Evolutionary conservation across 2,329 filamentous ascomycete genomes (phyloP), one percentile per base, ranked within the genome.

Genomic region (Venturia nashicola): DNA sequence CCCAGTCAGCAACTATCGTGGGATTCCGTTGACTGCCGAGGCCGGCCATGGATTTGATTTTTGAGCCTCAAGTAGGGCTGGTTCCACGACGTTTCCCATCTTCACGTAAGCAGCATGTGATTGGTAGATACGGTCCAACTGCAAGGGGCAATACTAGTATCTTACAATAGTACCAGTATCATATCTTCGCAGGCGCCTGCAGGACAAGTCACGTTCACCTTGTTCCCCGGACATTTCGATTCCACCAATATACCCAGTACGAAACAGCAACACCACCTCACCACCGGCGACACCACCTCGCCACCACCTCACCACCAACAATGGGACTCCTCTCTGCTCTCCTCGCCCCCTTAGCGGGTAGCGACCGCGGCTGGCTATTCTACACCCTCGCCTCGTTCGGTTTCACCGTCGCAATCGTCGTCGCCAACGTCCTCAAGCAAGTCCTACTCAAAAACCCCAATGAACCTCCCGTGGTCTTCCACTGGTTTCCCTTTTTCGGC

Each of bases 391-490:
- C 46, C 16, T 57, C 36, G 7, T 11, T 42, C 18, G 36, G 12
- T 9, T 63, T 63, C 34, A 20, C 36, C 32, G 46, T 40, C 42
- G 27, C 42, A 46, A 23, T 85, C 20, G 83, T 97, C 64, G 72
- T 89, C 65, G 71, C 92, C 78, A 97, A 97, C 75, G 86, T 97
- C 68, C 72, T 90, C 69, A 81, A 81, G 67, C 93, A 97, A 77
- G 70, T 95, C 64, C 78, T 97, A 67, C 85, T 91, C 79, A 89
- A 85, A 78, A 93, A 91, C 70, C 84, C 88, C 61, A 89, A 91
- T 64, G 78, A 81, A 68, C 81, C 81, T 20, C 84, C 84, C 0
- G 70, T 86, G 39, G 84, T 86, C 60, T 86, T 86, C 74, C 84
- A 86, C 74, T 83, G 78, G 80, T 76, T 87, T 40, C 84, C 84